Conservation (phyloP, 495 filamentous ascomycete species). For the Chaetomium tenue region DNA sequence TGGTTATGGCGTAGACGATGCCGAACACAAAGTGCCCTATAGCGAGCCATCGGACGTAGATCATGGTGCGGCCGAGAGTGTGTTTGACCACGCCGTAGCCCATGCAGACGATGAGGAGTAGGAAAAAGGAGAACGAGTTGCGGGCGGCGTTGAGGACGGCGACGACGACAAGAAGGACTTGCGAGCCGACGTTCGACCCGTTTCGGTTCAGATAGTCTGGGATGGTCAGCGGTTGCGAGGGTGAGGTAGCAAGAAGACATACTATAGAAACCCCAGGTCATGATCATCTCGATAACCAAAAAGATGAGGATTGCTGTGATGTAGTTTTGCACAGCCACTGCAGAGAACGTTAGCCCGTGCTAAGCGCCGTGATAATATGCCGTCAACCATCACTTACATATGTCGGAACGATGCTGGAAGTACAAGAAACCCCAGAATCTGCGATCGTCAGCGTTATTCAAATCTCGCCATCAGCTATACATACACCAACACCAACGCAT, state of each 20-base stretch:
- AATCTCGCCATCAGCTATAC: not conserved
- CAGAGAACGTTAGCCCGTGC: conserved; percentile 36
- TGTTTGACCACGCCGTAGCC: conserved; percentile 98
- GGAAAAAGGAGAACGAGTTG: conserved; percentile 98
- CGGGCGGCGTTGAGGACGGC: conserved; percentile 87
- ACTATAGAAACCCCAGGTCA: conserved; percentile 97
- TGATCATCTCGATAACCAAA: conserved; percentile 89
- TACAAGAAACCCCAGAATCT: conserved; percentile 93
- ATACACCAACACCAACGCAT: conserved; percentile 72
- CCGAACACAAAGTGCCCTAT: conserved; percentile 93
- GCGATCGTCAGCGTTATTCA: conserved; percentile 9
- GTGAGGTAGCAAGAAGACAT: conserved; percentile 16
- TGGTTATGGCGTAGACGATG: conserved; percentile 87
- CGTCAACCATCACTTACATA: conserved; percentile 54
- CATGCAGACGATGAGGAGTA: conserved; percentile 98
- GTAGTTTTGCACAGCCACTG: conserved; percentile 98
- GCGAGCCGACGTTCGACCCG: conserved; percentile 78
- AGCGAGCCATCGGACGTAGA: conserved; percentile 87
- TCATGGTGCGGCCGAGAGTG: conserved; percentile 89
- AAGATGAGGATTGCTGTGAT: conserved; percentile 97
- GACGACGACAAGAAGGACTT: conserved; percentile 83
- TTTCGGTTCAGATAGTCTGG: conserved; percentile 86
- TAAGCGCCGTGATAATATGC: not conserved
- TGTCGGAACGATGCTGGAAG: conserved; percentile 88
- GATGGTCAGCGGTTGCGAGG: conserved; percentile 12